These are phyloP conservation scores for Pestalotiopsis sp. DNA, from an alignment of 2,329 filamentous ascomycete genomes.

Conservation along the genomic window DNA sequence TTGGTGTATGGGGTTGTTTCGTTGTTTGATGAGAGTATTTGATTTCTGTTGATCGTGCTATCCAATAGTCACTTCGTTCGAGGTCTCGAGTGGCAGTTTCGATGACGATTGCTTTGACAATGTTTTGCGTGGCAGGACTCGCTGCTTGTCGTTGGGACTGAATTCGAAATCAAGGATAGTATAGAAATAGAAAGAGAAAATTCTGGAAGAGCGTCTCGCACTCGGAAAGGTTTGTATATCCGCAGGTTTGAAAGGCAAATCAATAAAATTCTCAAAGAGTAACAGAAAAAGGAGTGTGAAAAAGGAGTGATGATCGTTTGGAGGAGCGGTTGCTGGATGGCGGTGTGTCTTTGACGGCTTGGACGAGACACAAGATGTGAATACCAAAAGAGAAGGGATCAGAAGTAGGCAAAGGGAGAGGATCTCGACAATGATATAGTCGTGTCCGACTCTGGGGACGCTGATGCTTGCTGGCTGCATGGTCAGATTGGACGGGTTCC, in stretches of 20 bases:
- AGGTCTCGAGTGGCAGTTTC: background rate
- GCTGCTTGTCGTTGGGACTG: background rate
- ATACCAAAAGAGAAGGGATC: constrained; percentile 1
- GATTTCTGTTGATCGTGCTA: background rate
- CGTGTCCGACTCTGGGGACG: background rate
- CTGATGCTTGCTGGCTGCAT: background rate
- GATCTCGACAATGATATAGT: constrained; percentile 1
- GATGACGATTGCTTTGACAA: background rate
- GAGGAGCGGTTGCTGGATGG: background rate
- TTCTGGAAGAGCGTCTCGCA: background rate
- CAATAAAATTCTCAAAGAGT: background rate
- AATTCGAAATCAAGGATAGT: background rate
- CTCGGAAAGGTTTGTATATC: background rate
- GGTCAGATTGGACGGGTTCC: constrained; percentile 1
- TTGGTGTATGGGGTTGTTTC: background rate
- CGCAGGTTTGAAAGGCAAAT: background rate
- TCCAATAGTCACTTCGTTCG: background rate
- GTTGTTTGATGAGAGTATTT: background rate
- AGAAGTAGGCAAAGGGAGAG: background rate
- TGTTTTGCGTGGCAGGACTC: background rate
- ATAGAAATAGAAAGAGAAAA: background rate
- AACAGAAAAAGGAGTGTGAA: constrained; percentile 1
- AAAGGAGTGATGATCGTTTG: constrained; percentile 1
- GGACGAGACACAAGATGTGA: constrained; percentile 6
- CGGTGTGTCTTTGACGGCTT: background rate